Conservation (phyloP, 805 yeast genomes). For the Lipomyces sp. region DNA sequence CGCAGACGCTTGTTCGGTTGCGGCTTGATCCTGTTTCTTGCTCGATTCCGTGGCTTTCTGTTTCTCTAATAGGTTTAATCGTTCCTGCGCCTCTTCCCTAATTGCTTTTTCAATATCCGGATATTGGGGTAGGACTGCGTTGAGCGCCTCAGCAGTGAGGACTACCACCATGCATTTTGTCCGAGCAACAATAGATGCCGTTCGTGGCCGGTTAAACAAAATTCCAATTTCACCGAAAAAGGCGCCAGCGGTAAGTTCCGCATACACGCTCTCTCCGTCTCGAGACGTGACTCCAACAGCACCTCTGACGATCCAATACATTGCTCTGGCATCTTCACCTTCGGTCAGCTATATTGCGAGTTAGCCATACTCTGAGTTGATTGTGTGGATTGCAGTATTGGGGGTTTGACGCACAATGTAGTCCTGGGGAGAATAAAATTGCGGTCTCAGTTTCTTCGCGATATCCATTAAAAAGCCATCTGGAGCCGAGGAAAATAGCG, state of each 20-base stretch:
- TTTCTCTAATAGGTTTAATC: conserved; percentile 72
- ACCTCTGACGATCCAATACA: conserved; percentile 82
- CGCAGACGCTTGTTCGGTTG: not conserved
- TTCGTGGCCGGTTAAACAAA: conserved; percentile 72
- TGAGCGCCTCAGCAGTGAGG: conserved; percentile 65
- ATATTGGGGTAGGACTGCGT: conserved; percentile 62
- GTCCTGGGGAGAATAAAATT: conserved; percentile 70
- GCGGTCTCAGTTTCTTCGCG: conserved; percentile 60
- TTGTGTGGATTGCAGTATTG: not conserved
- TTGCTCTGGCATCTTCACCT: conserved; percentile 74
- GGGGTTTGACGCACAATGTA: conserved; percentile 51
- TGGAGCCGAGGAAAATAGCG: conserved; percentile 71
- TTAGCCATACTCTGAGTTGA: not conserved
- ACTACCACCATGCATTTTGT: conserved; percentile 71
- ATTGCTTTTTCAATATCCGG: conserved; percentile 70
- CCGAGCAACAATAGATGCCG: conserved; percentile 76
- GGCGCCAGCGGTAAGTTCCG: conserved; percentile 69
- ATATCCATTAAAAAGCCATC: conserved; percentile 63
- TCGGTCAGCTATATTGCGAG: conserved; percentile 49
- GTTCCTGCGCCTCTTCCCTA: conserved; percentile 78
- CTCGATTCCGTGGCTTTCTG: conserved; percentile 44
- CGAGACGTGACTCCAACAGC: conserved; percentile 75
- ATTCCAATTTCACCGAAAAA: conserved; percentile 84
- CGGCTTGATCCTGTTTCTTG: not conserved
- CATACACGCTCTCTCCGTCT: conserved; percentile 76